A percentile compares a stretch with the other conserved stretches of the same genome.
These are phyloP conservation scores for Hanseniaspora vineae DNA, from an alignment of 805 yeast species.

Conservation along the genomic window DNA sequence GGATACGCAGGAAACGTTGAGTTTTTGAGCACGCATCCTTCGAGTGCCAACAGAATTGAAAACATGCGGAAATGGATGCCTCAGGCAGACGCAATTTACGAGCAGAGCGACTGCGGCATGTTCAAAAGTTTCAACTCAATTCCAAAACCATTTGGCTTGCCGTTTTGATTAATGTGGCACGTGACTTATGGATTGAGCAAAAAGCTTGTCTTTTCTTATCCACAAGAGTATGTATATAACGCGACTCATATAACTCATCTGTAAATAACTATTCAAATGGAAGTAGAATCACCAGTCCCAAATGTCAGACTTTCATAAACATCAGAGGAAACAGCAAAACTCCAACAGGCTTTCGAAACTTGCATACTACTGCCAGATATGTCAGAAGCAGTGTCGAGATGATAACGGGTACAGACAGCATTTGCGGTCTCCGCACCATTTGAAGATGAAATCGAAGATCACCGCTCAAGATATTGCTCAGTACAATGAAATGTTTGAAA, in stretches of 20 bases:
- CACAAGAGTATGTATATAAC: too few species aligned
- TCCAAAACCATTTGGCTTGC: neutral
- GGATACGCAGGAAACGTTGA: conserved; percentile 31
- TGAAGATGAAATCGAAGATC: conserved; percentile 38
- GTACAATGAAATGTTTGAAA: conserved; percentile 46
- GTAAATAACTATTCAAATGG: neutral
- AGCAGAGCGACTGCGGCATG: conserved; percentile 20
- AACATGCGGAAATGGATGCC: conserved; percentile 62
- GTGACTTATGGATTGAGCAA: neutral
- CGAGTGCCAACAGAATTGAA: conserved; percentile 54
- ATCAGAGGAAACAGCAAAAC: conserved; percentile 63
- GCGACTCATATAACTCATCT: too few species aligned
- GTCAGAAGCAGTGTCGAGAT: conserved; percentile 89
- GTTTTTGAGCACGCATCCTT: conserved; percentile 82
- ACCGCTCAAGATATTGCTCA: conserved; percentile 39
- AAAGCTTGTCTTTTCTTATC: too few species aligned
- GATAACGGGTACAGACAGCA: conserved; percentile 93
- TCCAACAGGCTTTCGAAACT: conserved; percentile 77
- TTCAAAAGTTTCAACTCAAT: neutral
- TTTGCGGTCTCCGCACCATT: conserved; percentile 68
- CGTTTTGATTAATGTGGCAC: neutral
- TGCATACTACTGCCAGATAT: conserved; percentile 79
- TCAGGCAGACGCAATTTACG: conserved; percentile 24
- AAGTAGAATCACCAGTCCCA: conserved; percentile 23
- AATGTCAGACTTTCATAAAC: conserved; percentile 55